phyloP scores from a whole-genome alignment of 1,284 basidiomycete genomes.

The Tranzscheliella williamsii region DNA sequence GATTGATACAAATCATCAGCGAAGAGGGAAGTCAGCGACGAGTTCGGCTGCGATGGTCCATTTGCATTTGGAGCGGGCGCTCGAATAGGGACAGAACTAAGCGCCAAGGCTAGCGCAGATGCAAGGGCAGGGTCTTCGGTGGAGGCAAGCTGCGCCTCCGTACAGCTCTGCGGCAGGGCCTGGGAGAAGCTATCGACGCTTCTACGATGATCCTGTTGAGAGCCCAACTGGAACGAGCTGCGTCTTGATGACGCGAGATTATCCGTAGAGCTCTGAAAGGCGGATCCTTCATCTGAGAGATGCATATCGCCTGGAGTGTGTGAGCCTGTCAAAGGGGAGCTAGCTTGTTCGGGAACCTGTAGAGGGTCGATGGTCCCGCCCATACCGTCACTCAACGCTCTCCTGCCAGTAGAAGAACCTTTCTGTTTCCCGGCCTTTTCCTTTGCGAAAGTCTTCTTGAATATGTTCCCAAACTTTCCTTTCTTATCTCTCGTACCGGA shows the following conservation, averaged over 20 bases:
- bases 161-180: background rate
- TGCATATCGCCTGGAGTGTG: background rate
- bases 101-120: conserved; percentile 16
- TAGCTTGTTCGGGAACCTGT: background rate
- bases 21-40: conserved; percentile 32
- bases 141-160: background rate
- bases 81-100: conserved; percentile 37
- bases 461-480: conserved; percentile 15
- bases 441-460: conserved; percentile 31
- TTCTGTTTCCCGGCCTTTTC: conserved; percentile 3
- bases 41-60: conserved; percentile 8
- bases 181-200: background rate
- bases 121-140: conserved; percentile 12
- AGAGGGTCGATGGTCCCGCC: conserved; percentile 5
- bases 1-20: conserved; percentile 28
- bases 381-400: conserved; percentile 1
- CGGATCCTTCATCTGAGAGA: background rate
- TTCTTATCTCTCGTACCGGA: conserved; percentile 5
- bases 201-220: background rate
- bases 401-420: background rate
- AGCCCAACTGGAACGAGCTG: background rate
- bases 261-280: background rate
- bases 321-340: background rate
- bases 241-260: background rate
- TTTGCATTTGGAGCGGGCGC: conserved; percentile 6